These are phyloP conservation scores for Beauveria sp. DNA, from an alignment of 2,329 filamentous ascomycete species.

Conservation along the genomic window DNA sequence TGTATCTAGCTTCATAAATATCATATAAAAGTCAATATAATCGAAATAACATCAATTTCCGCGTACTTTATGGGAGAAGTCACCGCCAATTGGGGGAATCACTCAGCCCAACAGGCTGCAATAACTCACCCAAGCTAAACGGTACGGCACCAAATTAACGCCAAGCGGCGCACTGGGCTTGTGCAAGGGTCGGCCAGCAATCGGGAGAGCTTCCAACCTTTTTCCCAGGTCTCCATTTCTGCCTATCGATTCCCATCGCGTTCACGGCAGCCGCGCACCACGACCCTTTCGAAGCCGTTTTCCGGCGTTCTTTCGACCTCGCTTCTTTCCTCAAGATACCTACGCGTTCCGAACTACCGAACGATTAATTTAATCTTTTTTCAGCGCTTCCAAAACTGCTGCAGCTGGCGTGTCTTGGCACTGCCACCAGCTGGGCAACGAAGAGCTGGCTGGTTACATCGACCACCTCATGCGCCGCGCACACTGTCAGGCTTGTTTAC, in stretches of 20 bases:
- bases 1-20: not conserved
- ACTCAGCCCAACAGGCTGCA: not conserved
- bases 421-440: not conserved
- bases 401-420: not conserved
- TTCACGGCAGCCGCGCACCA: not conserved
- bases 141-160: not conserved
- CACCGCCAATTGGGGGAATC: not conserved
- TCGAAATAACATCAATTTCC: not conserved
- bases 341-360: not conserved
- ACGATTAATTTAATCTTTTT: not conserved
- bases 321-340: not conserved
- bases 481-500: not conserved
- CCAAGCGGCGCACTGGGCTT: not conserved
- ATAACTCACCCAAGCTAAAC: not conserved
- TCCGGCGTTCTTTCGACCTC: not conserved
- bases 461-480: not conserved
- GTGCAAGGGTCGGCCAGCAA: conserved; percentile 1
- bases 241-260: conserved; percentile 1
- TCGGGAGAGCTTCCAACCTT: conserved; percentile 5
- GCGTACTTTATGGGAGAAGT: not conserved
- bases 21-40: not conserved
- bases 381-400: not conserved
- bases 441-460: not conserved
- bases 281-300: not conserved
- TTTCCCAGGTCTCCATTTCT: conserved; percentile 5